Base-by-base conservation (phyloP, 352 stramenopile genomes). In the Globisporangium middletonii region DNA sequence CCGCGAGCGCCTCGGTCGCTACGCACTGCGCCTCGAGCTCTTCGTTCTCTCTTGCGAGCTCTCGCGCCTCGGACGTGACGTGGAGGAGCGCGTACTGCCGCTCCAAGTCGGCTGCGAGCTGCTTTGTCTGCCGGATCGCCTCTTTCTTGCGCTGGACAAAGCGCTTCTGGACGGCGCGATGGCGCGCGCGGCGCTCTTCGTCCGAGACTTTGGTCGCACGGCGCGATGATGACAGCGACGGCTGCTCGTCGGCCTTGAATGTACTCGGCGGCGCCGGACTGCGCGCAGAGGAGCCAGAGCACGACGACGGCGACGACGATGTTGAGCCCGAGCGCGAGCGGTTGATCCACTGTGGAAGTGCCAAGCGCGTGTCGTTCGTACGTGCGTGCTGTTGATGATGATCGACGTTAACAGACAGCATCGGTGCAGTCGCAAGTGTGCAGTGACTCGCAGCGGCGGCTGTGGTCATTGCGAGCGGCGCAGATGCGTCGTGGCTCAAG, bases 111-210 rank as follows among this genome's bases (percentile, higher is more conserved):
- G 64, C 61, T 2, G 55, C 68, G 46, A 79, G 51, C 9, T 49
- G 61, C 41, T 78, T 77, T 0, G 67, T 72, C 27, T 71, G 71
- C 18, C 62, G 42, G 58, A 72, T 65, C 59, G 76, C 63, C 16
- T 68, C 72, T 58, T 82, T 85, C 50, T 82, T 85, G 15, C 75
- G 75, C 57, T 80, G 75, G 38, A 85, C 71, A 44, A 85, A 85
- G 26, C 75, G 65, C 26, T 71, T 63, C 45, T 85, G 75, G 28
- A 80, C 72, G 9, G 65, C 75, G 50, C 72, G 70, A 57, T 85
- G 75, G 23, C 74, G 67, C 42, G 70, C 72, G 43, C 72, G 64
- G 33, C 74, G 65, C 37, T 84, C 72, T 52, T 84, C 67, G 30
- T 79, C 69, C 11, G 59, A 46, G 3, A 59, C 58, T 55, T 47